Evolutionary conservation across 2,329 filamentous ascomycete genomes (phyloP).

Genomic region (Lachnellula arida): DNA sequence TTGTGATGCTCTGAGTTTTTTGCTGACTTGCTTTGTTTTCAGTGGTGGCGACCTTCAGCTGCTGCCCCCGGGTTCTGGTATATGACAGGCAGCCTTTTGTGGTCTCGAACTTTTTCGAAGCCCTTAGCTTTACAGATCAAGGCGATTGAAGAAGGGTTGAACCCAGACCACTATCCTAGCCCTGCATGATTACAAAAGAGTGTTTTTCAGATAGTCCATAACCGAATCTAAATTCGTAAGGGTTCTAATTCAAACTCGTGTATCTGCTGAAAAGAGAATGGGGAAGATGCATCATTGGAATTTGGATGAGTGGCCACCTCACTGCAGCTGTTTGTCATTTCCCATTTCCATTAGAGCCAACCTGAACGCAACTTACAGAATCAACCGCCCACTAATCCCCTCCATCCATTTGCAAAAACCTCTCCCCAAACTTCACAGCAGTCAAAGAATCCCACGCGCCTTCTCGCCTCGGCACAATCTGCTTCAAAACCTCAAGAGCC

Average conservation of each 20-base stretch:
- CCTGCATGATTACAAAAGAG: too few relatives aligned
- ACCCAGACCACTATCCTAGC: neutral
- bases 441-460: constrained; percentile 15
- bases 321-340: too few relatives aligned
- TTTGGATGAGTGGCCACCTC: too few relatives aligned
- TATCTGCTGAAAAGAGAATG: too few relatives aligned
- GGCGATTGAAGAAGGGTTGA: constrained; percentile 20
- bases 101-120: constrained; percentile 33
- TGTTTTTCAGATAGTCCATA: too few relatives aligned
- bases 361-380: neutral
- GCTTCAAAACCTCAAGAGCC: constrained; percentile 15
- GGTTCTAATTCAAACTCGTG: too few relatives aligned
- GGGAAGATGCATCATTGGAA: too few relatives aligned
- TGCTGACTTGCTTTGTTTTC: neutral
- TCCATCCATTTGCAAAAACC: neutral
- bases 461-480: constrained; percentile 4
- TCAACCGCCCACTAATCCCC: neutral
- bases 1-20: neutral
- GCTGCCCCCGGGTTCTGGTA: neutral
- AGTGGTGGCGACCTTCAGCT: neutral
- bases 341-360: too few relatives aligned
- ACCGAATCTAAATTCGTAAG: too few relatives aligned
- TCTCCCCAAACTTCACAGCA: constrained; percentile 14
- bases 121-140: constrained; percentile 39
- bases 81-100: neutral